Evolutionary conservation across 108 stramenopile genomes (phyloP).

Genomic region (Nannochloropsis gaditana): DNA sequence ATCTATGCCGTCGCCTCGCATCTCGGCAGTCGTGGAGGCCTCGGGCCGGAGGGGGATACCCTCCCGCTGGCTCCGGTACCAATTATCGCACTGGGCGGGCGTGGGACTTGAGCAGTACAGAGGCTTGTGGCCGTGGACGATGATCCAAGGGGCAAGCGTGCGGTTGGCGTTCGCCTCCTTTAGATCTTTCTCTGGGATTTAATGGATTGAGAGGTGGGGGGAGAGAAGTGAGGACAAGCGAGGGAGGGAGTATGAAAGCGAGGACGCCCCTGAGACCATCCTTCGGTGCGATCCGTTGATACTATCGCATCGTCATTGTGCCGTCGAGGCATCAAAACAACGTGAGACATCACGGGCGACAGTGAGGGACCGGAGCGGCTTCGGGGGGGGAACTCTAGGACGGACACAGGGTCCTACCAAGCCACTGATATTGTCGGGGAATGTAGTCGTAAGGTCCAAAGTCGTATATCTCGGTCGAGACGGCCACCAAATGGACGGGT

Average conservation of each 20-base stretch:
- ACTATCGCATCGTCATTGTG: not conserved
- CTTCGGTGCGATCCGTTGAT: too few species aligned
- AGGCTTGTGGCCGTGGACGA: conserved; percentile 31
- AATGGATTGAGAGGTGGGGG: not conserved
- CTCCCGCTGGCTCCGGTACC: conserved; percentile 20
- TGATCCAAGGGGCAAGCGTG: conserved; percentile 25
- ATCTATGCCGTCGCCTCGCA: not conserved
- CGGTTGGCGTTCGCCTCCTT: conserved; percentile 10
- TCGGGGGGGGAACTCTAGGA: not conserved
- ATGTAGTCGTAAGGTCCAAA: conserved; percentile 22
- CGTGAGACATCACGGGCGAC: not conserved
- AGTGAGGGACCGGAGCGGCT: not conserved
- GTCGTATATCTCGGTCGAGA: conserved; percentile 28
- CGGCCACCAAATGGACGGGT: conserved; percentile 29
- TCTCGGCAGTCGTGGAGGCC: not conserved
- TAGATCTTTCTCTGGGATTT: not conserved
- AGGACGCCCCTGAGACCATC: too few species aligned
- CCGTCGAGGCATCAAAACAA: not conserved
- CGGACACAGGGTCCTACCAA: not conserved
- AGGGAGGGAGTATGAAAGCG: not conserved
- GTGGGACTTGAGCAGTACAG: conserved; percentile 26
- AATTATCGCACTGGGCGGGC: not conserved
- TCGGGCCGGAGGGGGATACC: not conserved
- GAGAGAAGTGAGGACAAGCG: not conserved
- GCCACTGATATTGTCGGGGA: conserved; percentile 17